Evolutionary conservation across 495 filamentous ascomycete genomes (phyloP), one percentile per base, ranked within the genome.

Genomic region (Ascodesmis nigricans): DNA sequence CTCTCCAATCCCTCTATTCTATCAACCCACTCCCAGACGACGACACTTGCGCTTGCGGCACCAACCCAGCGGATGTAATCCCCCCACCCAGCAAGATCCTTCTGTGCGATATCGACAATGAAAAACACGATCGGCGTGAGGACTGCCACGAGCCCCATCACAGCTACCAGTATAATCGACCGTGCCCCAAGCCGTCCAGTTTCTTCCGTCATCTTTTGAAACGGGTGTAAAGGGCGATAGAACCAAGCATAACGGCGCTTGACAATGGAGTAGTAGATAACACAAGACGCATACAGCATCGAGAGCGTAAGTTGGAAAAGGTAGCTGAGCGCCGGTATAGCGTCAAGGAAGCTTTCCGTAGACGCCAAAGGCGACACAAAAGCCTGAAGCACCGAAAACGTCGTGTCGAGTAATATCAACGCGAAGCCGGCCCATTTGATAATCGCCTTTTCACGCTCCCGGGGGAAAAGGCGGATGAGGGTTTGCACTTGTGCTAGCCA

Each of bases 1-100:
- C 87, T 67, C 55, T 97, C 87, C 31, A 97, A 57, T 0, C 81
- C 81, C 53, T 97, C 87, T 34, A 97, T 97, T n/a, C 90, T 66
- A 53, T 97, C 87, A 11, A 97, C 87, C 87, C 87, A 97, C 54
- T 97, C 87, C 87, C 87, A 97, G 1, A 97, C 87, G 10, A 95
- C 76, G 13, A 93, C 87, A 57, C 82, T 92, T 5, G 87, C 90
- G 1, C 82, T 81, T 0, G 83, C 82, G 1, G 90, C 87, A 20
- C 87, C 90, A 27, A 95, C 90, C 87, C 90, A 97, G 45, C 87
- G 62, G 33, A 95, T 80, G 47, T 93, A 97, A 41, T 90, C 87
- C 45, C 87, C 90, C 87, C 87, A 97, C 10, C 80, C 82, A 18
- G 78, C 79, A 30, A 92, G 71, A 29, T 76, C 69, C 6, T 79